Base-by-base conservation (phyloP, 176 grass and related monocot species). In the Lolium multiflorum region DNA sequence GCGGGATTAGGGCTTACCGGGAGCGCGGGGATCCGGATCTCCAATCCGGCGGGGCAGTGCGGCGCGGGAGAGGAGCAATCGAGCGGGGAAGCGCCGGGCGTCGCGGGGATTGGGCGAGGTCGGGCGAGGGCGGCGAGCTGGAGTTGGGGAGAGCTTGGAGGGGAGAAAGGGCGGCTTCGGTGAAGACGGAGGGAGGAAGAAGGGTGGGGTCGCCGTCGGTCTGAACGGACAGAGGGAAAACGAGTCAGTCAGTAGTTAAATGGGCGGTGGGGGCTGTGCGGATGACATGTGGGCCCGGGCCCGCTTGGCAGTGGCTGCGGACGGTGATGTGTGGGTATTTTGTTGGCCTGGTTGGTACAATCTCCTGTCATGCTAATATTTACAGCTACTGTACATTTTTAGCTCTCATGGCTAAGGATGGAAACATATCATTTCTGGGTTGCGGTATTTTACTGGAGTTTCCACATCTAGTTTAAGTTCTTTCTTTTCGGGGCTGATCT, bases 141-240 rank as follows among this genome's bases (percentile, higher is more conserved):
- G 56, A 84, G 75, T 71, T 71, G 66, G 81, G 56, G 73, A 57
- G 65, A 72, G 46, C 65, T 85, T 20, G 28, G 20, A 70, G 75
- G 48, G 35, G 22, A 51, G 71, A 66, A 63, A 77, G 60, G 41
- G 87, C 25, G 64, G 84, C 87, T 81, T 56, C 39, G 87, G 80
- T 80, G 82, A 41, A 77, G 82, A 77, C 85, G 88, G 86, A 81
- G 78, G 87, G 25, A 71, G 51, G 51, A 37, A 51, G 28, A 2
- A 1, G 6, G 77, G 66, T 85, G 76, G 87, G 82, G 87, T 84
- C 87, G 76, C 82, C 82, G 80, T 88, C 80, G 64, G 75, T 89
- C 87, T 80, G 69, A 75, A 85, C 76, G 15, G 37, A 70, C 54
- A 52, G 22, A 89, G 65, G 46, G 57, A 11, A 25, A 9, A 74